Percentiles rank a stretch among this genome's conserved stretches.
Conservation (phyloP, 1,284 basidiomycete genomes). For the Sanghuangporus sanghuang region DNA sequence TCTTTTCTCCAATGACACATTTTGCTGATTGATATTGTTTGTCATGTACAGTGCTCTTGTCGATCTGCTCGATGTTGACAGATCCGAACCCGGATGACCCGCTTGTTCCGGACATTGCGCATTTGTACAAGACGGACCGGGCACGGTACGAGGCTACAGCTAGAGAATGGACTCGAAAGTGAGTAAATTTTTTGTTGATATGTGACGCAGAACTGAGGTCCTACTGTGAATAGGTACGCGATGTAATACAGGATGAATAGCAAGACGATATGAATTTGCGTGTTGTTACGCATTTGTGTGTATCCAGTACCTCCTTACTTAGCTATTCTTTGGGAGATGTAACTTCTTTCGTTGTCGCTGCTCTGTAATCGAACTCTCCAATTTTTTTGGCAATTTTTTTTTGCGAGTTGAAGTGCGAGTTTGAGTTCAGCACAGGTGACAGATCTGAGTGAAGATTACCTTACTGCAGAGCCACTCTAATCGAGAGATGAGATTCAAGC, state of each 20-base stretch:
- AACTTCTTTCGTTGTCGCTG: slow-evolving; percentile 1
- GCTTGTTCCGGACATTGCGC: slow-evolving; percentile 77
- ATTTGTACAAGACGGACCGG: slow-evolving; percentile 95
- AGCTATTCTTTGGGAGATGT: slow-evolving; percentile 13
- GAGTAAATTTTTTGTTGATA: slow-evolving; percentile 34
- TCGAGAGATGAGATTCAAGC: too few relatives aligned
- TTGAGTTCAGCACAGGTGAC: too few relatives aligned
- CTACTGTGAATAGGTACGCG: slow-evolving; percentile 40
- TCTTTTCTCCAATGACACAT: background rate
- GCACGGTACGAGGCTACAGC: slow-evolving; percentile 92
- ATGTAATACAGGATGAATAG: slow-evolving; percentile 36
- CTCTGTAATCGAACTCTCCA: background rate
- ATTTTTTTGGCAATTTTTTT: background rate
- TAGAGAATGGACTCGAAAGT: slow-evolving; percentile 98
- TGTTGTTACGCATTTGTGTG: background rate
- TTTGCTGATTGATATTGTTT: background rate
- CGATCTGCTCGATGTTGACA: slow-evolving; percentile 95
- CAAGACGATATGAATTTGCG: background rate
- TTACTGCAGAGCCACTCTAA: too few relatives aligned
- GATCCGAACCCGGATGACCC: slow-evolving; percentile 97
- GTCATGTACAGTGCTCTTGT: slow-evolving; percentile 67
- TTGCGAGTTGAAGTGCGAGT: background rate
- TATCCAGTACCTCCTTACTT: slow-evolving; percentile 1
- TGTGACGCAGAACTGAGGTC: slow-evolving; percentile 21
- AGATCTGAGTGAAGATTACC: too few relatives aligned